Base-by-base conservation (phyloP, 2,329 filamentous ascomycete species). In the Exserohilum rostratum region DNA sequence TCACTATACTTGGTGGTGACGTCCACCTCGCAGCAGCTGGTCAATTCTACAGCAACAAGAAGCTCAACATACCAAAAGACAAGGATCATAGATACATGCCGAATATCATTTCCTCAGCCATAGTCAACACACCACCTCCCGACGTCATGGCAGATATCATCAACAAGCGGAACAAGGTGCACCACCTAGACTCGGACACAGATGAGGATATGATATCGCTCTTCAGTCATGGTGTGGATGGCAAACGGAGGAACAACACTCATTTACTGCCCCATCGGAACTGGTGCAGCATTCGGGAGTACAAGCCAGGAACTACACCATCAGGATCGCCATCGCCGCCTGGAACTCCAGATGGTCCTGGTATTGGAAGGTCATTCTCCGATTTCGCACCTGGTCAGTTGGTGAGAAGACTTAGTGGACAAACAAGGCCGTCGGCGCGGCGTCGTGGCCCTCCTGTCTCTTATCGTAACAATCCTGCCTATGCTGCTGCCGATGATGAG, bases 131-230 rank as follows among this genome's bases (percentile, higher is more conserved):
- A 12, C 95, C 96, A 5, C 91, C 93, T 15, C 89, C 93, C 0
- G 90, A 95, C 47, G 80, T 96, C 68, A 83, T 98, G 79, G 91
- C 91, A 5, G 93, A 99, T 74, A 85, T 96, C 46, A 83, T 99
- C 57, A 97, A 98, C 79, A 95, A 90, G 79, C 86, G 95, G 25
- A 97, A 97, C 80, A 97, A 85, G 57, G 74, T 86, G 22, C 85
- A 88, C 65, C 83, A 87, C 65, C 76, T 88, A 44, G 85, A 88
- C 66, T 73, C 77, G 0, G 81, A 93, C 51, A 99, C 95, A 0
- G 91, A 98, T 53, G 95, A 99, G 76, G 87, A 91, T 74, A 96
- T 99, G 90, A 95, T 98, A 38, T 91, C 93, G 0, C 87, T 99
- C 57, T 99, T 99, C 73, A 85, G 83, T 1, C 87, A 91, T 53